These are phyloP conservation scores for Endothia cerciana DNA, from an alignment of 2,329 filamentous ascomycete species.

Conservation along the genomic window DNA sequence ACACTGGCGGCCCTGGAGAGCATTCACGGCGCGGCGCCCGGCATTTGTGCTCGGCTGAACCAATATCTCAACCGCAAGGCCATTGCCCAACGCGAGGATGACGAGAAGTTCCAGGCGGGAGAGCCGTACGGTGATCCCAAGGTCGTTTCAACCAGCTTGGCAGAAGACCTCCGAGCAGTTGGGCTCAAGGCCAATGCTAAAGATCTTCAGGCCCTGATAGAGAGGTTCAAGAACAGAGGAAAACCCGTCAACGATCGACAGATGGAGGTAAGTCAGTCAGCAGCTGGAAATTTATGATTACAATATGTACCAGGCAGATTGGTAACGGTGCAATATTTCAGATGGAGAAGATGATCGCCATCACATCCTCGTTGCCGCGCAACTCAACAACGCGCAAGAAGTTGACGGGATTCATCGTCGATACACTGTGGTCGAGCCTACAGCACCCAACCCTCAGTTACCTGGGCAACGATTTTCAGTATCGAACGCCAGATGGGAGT, in stretches of 20 bases:
- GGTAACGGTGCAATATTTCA: background rate
- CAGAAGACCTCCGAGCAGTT: constrained; percentile 35
- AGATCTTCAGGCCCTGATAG: background rate
- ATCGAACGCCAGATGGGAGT: constrained; percentile 8
- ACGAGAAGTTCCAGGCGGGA: constrained; percentile 44
- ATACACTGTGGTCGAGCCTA: background rate
- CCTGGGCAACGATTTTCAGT: background rate
- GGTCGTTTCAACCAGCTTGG: constrained; percentile 35
- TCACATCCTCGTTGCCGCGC: constrained; percentile 43
- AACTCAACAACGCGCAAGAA: constrained; percentile 39
- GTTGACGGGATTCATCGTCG: constrained; percentile 45
- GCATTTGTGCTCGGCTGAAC: background rate
- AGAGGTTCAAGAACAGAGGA: background rate
- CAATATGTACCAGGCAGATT: background rate
- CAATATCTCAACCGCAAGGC: background rate
- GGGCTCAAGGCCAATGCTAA: background rate
- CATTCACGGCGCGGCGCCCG: background rate
- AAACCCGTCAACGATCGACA: background rate
- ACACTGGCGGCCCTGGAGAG: background rate
- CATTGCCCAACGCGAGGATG: background rate
- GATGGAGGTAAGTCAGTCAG: constrained; percentile 29
- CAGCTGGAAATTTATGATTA: background rate
- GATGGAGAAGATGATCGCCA: constrained; percentile 39
- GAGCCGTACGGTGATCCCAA: constrained; percentile 41
- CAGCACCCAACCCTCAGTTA: background rate